Conservation (phyloP, 1,139 yeast genomes). For the Scheffersomyces cryptocercus region DNA sequence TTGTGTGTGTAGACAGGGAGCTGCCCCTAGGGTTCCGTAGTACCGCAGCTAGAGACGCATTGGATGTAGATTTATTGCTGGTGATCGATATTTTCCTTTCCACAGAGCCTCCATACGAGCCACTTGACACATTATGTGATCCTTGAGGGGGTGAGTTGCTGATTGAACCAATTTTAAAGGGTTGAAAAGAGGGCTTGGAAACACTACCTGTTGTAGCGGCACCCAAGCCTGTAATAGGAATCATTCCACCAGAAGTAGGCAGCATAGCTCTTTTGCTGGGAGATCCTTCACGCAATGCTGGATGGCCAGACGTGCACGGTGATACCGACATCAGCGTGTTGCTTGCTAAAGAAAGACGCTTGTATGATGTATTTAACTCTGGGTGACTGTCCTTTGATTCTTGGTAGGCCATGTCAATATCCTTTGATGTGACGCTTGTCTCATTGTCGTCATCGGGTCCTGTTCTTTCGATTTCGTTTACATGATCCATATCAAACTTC, state of each 20-base stretch:
- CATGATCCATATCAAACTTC: neutral
- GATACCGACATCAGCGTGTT: slow-evolving; percentile 29
- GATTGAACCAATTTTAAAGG: slow-evolving; percentile 64
- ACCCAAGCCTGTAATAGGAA: too few species aligned
- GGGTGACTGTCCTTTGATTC: neutral
- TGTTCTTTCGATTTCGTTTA: neutral
- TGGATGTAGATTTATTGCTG: slow-evolving; percentile 52
- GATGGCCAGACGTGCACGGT: slow-evolving; percentile 25
- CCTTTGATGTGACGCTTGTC: neutral
- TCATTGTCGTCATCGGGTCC: too few species aligned
- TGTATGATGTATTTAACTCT: slow-evolving; percentile 3
- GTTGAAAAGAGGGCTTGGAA: slow-evolving; percentile 45
- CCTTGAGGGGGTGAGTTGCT: slow-evolving; percentile 48
- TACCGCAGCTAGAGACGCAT: slow-evolving; percentile 56
- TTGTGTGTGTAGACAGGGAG: slow-evolving; percentile 30
- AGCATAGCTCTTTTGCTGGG: slow-evolving; percentile 11
- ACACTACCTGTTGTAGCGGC: slow-evolving; percentile 3
- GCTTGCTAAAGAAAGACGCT: slow-evolving; percentile 13
- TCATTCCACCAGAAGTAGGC: slow-evolving; percentile 15
- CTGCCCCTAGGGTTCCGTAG: slow-evolving; percentile 47
- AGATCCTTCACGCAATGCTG: slow-evolving; percentile 4
- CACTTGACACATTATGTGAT: slow-evolving; percentile 21
- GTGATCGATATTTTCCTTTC: slow-evolving; percentile 48
- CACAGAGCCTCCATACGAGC: slow-evolving; percentile 22
- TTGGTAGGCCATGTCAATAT: neutral